A percentile compares a stretch with the other conserved stretches of the same genome.
These are phyloP conservation scores for Halenospora varia DNA, from an alignment of 495 filamentous ascomycete species.

Conservation along the genomic window DNA sequence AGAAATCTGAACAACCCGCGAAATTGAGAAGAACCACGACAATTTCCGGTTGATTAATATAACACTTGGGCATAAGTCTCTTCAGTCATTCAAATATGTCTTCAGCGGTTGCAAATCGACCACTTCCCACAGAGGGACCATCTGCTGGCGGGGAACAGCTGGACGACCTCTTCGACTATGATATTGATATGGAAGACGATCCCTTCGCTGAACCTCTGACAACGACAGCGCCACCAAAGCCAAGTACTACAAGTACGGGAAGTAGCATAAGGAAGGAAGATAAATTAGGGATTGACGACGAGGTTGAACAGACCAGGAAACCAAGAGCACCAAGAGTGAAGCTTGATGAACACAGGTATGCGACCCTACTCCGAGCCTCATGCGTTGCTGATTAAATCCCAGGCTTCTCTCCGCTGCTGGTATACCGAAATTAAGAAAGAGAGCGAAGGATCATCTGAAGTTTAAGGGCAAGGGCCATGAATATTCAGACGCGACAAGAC, in stretches of 20 bases:
- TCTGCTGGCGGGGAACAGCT: constrained; percentile 22
- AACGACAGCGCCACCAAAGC: constrained; percentile 21
- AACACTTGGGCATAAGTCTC: too few relatives aligned
- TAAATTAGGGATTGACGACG: constrained; percentile 74
- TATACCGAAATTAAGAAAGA: constrained; percentile 74
- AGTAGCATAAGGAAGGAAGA: constrained; percentile 15
- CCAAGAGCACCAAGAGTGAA: constrained; percentile 69
- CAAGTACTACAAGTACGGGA: constrained; percentile 11
- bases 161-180: constrained; percentile 71
- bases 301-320: constrained; percentile 75
- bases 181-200: constrained; percentile 48
- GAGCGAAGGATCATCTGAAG: constrained; percentile 65
- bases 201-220: constrained; percentile 28
- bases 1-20: too few relatives aligned
- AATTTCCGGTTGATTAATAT: too few relatives aligned
- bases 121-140: constrained; percentile 17
- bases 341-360: constrained; percentile 75
- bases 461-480: constrained; percentile 95
- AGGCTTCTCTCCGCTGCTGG: constrained; percentile 74
- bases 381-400: background rate
- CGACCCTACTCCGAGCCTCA: background rate
- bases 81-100: constrained; percentile 12
- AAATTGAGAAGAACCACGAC: too few relatives aligned
- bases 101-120: background rate
- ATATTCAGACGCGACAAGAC: constrained; percentile 77